These are phyloP conservation scores for Cutaneotrichosporon cyanovorans DNA, from an alignment of 1,284 basidiomycete genomes.

Conservation along the genomic window DNA sequence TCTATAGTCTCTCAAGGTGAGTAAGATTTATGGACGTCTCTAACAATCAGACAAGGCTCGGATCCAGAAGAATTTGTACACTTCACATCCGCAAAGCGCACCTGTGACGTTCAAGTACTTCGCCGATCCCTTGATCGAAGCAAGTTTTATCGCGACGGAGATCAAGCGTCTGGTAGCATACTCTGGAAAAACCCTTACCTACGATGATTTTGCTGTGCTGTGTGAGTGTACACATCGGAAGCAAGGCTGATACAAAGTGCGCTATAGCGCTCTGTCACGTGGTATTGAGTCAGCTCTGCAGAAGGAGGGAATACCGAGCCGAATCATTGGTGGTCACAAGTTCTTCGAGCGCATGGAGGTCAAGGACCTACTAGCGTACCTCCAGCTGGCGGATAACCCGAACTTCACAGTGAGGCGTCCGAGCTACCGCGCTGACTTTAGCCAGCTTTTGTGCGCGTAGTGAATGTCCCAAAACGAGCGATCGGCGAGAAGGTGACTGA, in stretches of 20 bases:
- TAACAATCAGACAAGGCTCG: slow-evolving; percentile 47
- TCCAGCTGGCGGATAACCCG: slow-evolving; percentile 78
- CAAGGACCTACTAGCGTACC: slow-evolving; percentile 80
- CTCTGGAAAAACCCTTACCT: slow-evolving; percentile 63
- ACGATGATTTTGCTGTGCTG: slow-evolving; percentile 72
- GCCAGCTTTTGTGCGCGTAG: slow-evolving; percentile 68
- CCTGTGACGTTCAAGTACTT: slow-evolving; percentile 50
- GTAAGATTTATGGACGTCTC: neutral
- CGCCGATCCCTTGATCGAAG: slow-evolving; percentile 50
- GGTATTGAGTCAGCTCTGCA: slow-evolving; percentile 70
- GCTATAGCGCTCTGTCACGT: slow-evolving; percentile 76
- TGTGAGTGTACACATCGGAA: slow-evolving; percentile 52
- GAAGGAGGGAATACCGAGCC: slow-evolving; percentile 66
- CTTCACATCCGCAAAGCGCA: slow-evolving; percentile 59
- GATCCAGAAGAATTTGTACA: slow-evolving; percentile 67
- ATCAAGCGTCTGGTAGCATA: slow-evolving; percentile 69
- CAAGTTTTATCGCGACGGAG: slow-evolving; percentile 65
- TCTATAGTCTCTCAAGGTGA: slow-evolving; percentile 75
- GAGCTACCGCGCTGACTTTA: slow-evolving; percentile 1
- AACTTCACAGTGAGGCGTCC: slow-evolving; percentile 50
- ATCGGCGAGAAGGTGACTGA: slow-evolving; percentile 72
- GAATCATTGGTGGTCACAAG: slow-evolving; percentile 71
- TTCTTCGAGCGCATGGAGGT: slow-evolving; percentile 83
- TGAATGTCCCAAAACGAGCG: slow-evolving; percentile 67
- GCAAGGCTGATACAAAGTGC: slow-evolving; percentile 50